Evolutionary conservation across 805 yeast species (phyloP).

Genomic region (Hanseniaspora hatyaiensis): DNA sequence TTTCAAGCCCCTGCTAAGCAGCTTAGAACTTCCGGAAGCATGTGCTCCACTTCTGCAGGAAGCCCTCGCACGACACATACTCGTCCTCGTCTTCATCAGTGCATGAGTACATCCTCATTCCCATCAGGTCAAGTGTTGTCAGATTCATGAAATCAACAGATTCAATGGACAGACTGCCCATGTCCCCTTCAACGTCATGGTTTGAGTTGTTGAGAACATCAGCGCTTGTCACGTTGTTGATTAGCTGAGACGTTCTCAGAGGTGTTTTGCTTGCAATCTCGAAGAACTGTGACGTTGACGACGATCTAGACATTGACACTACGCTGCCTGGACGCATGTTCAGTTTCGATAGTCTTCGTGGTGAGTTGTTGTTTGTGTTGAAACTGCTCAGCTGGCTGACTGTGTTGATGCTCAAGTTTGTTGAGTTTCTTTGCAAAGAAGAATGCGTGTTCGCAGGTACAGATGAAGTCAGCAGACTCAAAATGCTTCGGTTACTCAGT

Average conservation of each 20-base stretch:
- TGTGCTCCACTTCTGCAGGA: conserved; percentile 29
- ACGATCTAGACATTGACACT: conserved; percentile 11
- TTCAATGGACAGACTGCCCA: too few relatives aligned
- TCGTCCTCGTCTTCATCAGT: conserved; percentile 16
- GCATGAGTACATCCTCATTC: conserved; percentile 7
- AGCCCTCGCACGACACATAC: conserved; percentile 19
- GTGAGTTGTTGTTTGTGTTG: background rate
- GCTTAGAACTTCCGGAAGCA: conserved; percentile 28
- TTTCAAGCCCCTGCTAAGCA: too few relatives aligned
- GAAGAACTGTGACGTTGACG: conserved; percentile 5
- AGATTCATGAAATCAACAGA: conserved; percentile 9
- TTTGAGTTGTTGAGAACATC: too few relatives aligned
- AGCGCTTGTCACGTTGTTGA: too few relatives aligned
- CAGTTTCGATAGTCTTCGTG: background rate
- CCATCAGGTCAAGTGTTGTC: conserved; percentile 10
- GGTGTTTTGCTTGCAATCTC: background rate
- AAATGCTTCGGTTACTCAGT: background rate
- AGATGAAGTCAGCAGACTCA: background rate
- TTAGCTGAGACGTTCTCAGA: conserved; percentile 1
- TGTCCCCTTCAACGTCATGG: too few relatives aligned
- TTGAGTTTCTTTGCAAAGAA: background rate
- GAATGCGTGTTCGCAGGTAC: background rate
- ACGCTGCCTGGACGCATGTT: background rate
- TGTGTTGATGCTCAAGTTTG: too few relatives aligned
- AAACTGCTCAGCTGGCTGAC: background rate